A percentile compares a stretch with the other conserved stretches of the same genome.
phyloP scores from a whole-genome alignment of 805 yeast species.

The Dipodascopsis uninucleata region DNA sequence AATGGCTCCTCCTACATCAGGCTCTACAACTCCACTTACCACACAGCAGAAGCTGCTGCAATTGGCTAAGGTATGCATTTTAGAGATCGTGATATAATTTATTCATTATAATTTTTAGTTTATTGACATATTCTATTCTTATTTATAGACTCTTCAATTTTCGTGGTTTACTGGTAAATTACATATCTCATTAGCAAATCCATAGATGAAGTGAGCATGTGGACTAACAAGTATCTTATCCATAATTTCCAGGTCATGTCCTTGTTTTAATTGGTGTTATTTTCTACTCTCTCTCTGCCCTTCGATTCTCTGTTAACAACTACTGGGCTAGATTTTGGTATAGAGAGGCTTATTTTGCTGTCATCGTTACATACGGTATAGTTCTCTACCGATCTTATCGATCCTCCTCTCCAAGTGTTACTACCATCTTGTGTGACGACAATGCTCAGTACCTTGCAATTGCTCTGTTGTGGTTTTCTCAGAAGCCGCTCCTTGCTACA shows the following conservation, averaged over 20 bases:
- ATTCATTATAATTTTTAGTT: neutral
- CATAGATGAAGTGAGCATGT: no score
- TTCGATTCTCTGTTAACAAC: slow-evolving; percentile 31
- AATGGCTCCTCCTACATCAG: slow-evolving; percentile 9
- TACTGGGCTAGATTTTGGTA: slow-evolving; percentile 49
- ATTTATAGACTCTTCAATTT: slow-evolving; percentile 48
- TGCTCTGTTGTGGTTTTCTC: slow-evolving; percentile 53
- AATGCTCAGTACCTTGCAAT: slow-evolving; percentile 65
- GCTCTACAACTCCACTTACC: slow-evolving; percentile 4
- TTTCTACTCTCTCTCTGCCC: slow-evolving; percentile 40
- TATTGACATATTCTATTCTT: neutral
- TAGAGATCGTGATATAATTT: neutral
- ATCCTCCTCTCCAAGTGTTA: slow-evolving; percentile 29
- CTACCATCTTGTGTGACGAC: slow-evolving; percentile 52
- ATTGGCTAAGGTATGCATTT: slow-evolving; percentile 18
- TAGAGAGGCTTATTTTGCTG: slow-evolving; percentile 57
- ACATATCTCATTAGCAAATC: no score
- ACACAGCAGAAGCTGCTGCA: slow-evolving; percentile 14
- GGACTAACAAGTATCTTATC: no score
- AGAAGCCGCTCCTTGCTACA: slow-evolving; percentile 59
- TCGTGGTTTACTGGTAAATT: slow-evolving; percentile 60
- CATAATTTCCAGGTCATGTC: slow-evolving; percentile 46
- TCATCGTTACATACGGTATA: slow-evolving; percentile 69
- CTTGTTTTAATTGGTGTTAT: slow-evolving; percentile 44
- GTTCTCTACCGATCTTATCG: slow-evolving; percentile 60